A percentile compares a stretch with the other conserved stretches of the same genome.
These are phyloP conservation scores for Paracamarosporium sp. DNA, from an alignment of 2,329 filamentous ascomycete species.

Conservation along the genomic window DNA sequence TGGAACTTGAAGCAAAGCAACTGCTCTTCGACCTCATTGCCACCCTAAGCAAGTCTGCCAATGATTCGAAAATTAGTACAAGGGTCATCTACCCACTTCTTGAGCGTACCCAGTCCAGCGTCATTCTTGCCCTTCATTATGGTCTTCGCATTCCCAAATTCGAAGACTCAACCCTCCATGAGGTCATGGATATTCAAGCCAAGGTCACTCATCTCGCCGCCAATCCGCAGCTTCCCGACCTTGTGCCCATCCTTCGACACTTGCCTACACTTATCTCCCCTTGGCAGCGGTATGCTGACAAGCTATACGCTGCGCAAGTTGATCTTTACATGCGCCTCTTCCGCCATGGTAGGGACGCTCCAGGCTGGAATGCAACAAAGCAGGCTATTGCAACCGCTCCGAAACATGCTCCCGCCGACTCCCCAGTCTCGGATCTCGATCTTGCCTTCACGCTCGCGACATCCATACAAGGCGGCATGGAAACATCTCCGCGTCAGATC, in stretches of 20 bases:
- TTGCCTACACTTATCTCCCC: neutral
- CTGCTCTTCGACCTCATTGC: neutral
- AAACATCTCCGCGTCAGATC: neutral
- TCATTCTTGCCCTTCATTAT: constrained; percentile 2
- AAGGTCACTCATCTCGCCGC: neutral
- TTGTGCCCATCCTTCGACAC: neutral
- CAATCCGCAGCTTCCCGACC: neutral
- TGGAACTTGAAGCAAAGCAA: constrained; percentile 2
- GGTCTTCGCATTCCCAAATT: neutral
- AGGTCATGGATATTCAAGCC: neutral
- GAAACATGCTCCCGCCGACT: neutral
- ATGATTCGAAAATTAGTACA: neutral
- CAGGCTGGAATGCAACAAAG: constrained; percentile 4
- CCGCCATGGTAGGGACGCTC: neutral
- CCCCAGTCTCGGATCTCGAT: neutral
- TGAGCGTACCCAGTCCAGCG: neutral
- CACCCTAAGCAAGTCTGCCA: neutral
- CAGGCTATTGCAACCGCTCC: neutral
- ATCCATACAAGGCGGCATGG: neutral
- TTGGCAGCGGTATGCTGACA: neutral
- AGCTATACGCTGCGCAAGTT: neutral
- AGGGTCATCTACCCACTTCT: neutral
- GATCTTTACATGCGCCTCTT: neutral
- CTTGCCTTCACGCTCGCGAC: constrained; percentile 2
- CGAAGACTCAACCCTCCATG: neutral